Evolutionary conservation across 2,329 filamentous ascomycete genomes (phyloP), one percentile per base, ranked within the genome.

Genomic region (Pseudogymnoascus sp.): DNA sequence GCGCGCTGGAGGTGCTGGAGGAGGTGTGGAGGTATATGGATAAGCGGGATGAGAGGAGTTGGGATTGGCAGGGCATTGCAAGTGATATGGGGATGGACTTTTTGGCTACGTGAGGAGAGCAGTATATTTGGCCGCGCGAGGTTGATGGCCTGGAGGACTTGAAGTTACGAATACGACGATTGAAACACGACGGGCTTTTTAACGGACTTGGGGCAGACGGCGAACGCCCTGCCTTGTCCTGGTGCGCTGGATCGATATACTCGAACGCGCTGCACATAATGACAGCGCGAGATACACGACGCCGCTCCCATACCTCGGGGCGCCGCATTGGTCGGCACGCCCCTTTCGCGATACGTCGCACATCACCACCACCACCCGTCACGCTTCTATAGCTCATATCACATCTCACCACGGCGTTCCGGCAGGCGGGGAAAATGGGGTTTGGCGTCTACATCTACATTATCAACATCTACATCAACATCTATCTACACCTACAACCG

Each of bases 51-150:
- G 86, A 83, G 80, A 67, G 76, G 25, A 77, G 78, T 16, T 88
- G 85, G 85, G 85, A 88, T 70, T 87, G 84, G 84, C 84, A 86
- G 65, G 75, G 75, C 3, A 77, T 86, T 28, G 83, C 84, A 1
- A 73, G 76, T 61, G 69, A 75, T 6, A 78, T 85, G 72, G 78
- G 76, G 0, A 75, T 86, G 36, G 81, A 85, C 71, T 85, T 86
- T 67, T 74, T 84, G 30, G 71, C 69, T 12, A 72, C 72, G 19
- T 72, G 67, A 71, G 39, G 9, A 38, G n/a, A 23, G 5, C 22
- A 25, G 0, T 60, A 36, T 60, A 19, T 39, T 60, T 16, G n/a
- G 25, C 1, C 19, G 23, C 23, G 23, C 11, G 14, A 22, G 23
- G 1, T n/a, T 30, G 22, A 25, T 12, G 14, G 14, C 14, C 14